Evolutionary conservation across 139 green algal genomes (phyloP), one percentile per base, ranked within the genome.

Genomic region (Chloropicon primus): DNA sequence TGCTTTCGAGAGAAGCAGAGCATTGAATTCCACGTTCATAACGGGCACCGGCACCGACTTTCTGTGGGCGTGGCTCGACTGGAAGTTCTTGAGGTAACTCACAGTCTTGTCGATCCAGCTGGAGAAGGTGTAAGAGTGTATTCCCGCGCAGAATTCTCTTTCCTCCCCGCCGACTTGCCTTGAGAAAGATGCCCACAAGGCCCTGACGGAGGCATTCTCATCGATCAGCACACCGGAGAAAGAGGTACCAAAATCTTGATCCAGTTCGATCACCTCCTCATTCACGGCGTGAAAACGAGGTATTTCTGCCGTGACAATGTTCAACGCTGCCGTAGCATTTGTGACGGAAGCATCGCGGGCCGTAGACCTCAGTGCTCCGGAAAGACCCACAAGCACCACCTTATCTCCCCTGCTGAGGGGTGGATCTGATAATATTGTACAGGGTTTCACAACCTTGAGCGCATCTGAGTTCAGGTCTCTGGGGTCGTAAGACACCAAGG

Each of bases 241-340:
- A 1, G 85, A 81, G 24, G 81, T 75, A 3, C 93, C 93, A 85
- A 97, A 97, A 84, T 97, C 93, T 22, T 93, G 93, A 78, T 97
- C 93, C 77, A 97, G 83, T 82, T 91, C 90, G 21, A 95, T 78
- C 21, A 77, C 90, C 81, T 97, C 93, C 79, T 96, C 94, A 77
- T 97, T 91, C 76, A 96, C 87, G 0, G 93, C 88, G 17, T 92
- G 90, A 86, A 81, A 87, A 0, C 83, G 85, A 2, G 91, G 91
- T 41, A 94, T 89, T 53, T 93, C 88, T 3, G 89, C 82, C 24
- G 76, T 75, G 21, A 81, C 76, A 24, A 95, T 88, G 27, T 77
- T 85, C 22, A 94, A 73, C 0, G 82, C 78, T 21, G 84, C 84
- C 1, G 81, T 87, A 21, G 89, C 85, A 71, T 91, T 93, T 21